Evolutionary conservation across 1,139 yeast genomes (phyloP).

Genomic region (Yamadazyma siamensis): DNA sequence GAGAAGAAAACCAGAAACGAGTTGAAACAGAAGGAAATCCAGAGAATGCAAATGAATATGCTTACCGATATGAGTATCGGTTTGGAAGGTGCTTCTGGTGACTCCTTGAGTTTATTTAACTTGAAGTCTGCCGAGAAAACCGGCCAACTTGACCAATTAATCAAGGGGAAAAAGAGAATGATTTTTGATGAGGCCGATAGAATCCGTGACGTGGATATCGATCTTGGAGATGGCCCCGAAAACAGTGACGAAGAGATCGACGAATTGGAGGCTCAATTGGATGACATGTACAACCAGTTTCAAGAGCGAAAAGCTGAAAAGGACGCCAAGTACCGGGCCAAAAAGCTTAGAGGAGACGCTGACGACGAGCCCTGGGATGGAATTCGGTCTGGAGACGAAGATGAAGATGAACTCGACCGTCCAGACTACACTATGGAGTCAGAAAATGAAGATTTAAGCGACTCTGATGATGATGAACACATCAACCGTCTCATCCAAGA

Average conservation of each 20-base stretch:
- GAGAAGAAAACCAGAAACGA: constrained; percentile 83
- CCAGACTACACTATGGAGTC: constrained; percentile 46
- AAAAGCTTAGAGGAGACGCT: constrained; percentile 74
- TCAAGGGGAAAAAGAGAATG: constrained; percentile 81
- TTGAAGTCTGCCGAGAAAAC: constrained; percentile 81
- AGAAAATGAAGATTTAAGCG: constrained; percentile 27
- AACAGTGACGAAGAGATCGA: constrained; percentile 63
- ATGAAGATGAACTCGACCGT: constrained; percentile 37
- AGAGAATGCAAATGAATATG: constrained; percentile 96
- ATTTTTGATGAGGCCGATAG: constrained; percentile 57
- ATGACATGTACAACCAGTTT: constrained; percentile 73
- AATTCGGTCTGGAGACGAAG: constrained; percentile 47
- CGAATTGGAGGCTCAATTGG: constrained; percentile 75
- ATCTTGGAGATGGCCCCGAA: constrained; percentile 35
- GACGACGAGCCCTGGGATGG: constrained; percentile 90
- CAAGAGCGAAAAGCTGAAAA: constrained; percentile 73
- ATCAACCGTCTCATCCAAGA: constrained; percentile 61
- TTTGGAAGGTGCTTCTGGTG: constrained; percentile 83
- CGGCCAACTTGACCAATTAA: constrained; percentile 70
- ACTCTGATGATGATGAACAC: constrained; percentile 73
- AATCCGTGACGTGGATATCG: constrained; percentile 53
- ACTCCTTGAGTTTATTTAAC: constrained; percentile 78
- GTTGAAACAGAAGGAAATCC: constrained; percentile 79
- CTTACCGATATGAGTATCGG: constrained; percentile 90
- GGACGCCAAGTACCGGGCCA: constrained; percentile 78